phyloP scores from a whole-genome alignment of 805 yeast genomes.

The Candida glaebosa region DNA sequence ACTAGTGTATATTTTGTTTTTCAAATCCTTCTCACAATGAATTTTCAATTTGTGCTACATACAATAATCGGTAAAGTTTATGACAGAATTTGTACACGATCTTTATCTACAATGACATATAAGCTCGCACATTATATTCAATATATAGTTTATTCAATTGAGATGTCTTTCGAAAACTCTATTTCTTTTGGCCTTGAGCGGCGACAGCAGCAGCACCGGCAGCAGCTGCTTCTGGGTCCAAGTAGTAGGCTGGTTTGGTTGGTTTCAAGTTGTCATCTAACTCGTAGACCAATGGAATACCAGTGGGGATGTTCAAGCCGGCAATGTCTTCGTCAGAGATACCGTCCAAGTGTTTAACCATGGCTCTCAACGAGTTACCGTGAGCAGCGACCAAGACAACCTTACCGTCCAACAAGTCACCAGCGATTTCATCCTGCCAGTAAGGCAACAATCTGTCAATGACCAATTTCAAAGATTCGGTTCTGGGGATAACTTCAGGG shows the following conservation, averaged over 20 bases:
- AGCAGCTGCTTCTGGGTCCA: slow-evolving; percentile 99
- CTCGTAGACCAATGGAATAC: slow-evolving; percentile 97
- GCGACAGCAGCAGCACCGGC: slow-evolving; percentile 99
- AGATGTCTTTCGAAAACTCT: too few species aligned
- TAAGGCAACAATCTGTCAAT: slow-evolving; percentile 95
- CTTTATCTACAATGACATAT: too few species aligned
- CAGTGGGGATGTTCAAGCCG: slow-evolving; percentile 95
- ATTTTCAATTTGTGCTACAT: too few species aligned
- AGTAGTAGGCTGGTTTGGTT: slow-evolving; percentile 89
- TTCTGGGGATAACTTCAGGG: slow-evolving; percentile 83
- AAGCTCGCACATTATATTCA: too few species aligned
- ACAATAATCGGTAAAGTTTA: too few species aligned
- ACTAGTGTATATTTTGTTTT: slow-evolving; percentile 1
- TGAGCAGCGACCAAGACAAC: slow-evolving; percentile 94
- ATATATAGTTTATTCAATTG: too few species aligned
- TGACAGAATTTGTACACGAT: too few species aligned
- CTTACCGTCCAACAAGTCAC: slow-evolving; percentile 80
- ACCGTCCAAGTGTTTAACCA: slow-evolving; percentile 92
- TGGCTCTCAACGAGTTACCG: slow-evolving; percentile 97
- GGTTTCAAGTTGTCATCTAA: slow-evolving; percentile 85
- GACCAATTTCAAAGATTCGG: slow-evolving; percentile 92
- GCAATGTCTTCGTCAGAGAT: slow-evolving; percentile 92
- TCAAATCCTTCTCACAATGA: slow-evolving; percentile 1
- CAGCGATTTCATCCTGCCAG: slow-evolving; percentile 91
- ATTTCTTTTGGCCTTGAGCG: slow-evolving; percentile 69